A percentile compares a stretch with the other conserved stretches of the same genome.
phyloP scores from a whole-genome alignment of 371 early-diverging fungal genomes.

The Haplosporangium sp. region DNA sequence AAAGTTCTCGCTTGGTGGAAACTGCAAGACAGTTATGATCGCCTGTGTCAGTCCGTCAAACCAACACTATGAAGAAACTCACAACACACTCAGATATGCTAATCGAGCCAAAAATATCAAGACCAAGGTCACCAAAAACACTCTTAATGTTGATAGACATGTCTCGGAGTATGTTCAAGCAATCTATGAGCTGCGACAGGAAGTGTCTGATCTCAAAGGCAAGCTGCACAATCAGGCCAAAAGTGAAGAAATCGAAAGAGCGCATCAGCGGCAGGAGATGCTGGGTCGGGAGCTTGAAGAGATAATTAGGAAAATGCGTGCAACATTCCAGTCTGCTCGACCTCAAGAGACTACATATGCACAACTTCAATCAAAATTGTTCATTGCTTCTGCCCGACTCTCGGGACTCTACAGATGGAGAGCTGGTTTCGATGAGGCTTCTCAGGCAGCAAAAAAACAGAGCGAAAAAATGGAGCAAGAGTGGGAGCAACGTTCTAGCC shows the following conservation, averaged over 20 bases:
- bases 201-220: conserved; percentile 61
- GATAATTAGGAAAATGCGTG: conserved; percentile 36
- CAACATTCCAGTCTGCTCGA: conserved; percentile 33
- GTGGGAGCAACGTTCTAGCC: background rate
- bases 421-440: conserved; percentile 37
- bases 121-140: conserved; percentile 69
- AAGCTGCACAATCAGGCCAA: conserved; percentile 42
- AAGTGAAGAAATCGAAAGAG: conserved; percentile 15
- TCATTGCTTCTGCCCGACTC: conserved; percentile 29
- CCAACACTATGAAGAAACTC: conserved; percentile 83
- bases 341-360: conserved; percentile 47
- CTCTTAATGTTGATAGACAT: conserved; percentile 65
- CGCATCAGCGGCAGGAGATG: conserved; percentile 27
- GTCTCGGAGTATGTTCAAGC: conserved; percentile 70
- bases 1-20: conserved; percentile 87
- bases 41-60: conserved; percentile 82
- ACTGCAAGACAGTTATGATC: conserved; percentile 89
- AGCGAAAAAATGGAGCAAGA: conserved; percentile 51
- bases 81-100: conserved; percentile 93
- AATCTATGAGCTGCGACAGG: conserved; percentile 67
- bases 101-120: conserved; percentile 85
- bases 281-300: conserved; percentile 30
- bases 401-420: conserved; percentile 39
- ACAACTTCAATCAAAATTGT: conserved; percentile 36
- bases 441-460: conserved; percentile 25